Conservation (phyloP, 768 basidiomycete genomes). For the Cyclocybe cylindracea region DNA sequence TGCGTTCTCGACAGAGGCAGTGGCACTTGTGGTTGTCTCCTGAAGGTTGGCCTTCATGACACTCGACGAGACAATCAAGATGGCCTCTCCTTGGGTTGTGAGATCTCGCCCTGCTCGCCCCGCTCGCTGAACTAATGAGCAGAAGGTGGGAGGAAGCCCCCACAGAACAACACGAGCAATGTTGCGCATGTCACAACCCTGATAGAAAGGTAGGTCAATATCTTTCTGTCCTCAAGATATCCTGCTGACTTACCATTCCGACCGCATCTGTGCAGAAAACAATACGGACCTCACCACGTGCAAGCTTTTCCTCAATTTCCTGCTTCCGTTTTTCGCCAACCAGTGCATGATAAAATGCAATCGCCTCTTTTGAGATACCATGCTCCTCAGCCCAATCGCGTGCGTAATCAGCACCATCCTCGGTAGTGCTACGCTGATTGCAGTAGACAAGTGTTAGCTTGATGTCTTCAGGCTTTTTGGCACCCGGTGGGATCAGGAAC, state of each 20-base stretch:
- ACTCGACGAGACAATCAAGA: constrained; percentile 8
- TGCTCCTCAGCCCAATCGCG: constrained; percentile 16
- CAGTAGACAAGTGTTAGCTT: constrained; percentile 20
- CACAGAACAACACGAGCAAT: constrained; percentile 7
- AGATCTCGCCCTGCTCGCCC: constrained; percentile 8
- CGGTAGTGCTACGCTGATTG: constrained; percentile 12
- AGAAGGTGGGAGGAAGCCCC: constrained; percentile 8
- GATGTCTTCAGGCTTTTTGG: constrained; percentile 12
- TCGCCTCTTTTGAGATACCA: constrained; percentile 7
- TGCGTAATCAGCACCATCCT: constrained; percentile 14
- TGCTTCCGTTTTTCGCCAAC: constrained; percentile 20
- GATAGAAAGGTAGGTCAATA: not conserved
- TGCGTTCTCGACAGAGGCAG: too few relatives aligned
- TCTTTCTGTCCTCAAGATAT: not conserved
- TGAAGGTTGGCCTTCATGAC: too few relatives aligned
- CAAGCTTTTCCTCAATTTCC: constrained; percentile 11
- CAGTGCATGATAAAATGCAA: constrained; percentile 24
- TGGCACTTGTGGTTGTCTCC: too few relatives aligned
- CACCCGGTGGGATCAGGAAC: constrained; percentile 19
- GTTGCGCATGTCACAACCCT: constrained; percentile 18
- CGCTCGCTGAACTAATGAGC: constrained; percentile 6
- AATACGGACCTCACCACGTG: constrained; percentile 15
- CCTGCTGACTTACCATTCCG: constrained; percentile 23
- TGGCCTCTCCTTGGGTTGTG: not conserved
- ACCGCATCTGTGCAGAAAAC: constrained; percentile 23